Percentiles rank a stretch among this genome's conserved stretches.
Evolutionary conservation across 2,329 filamentous ascomycete species (phyloP).

Genomic region (Colletotrichum orbiculare): DNA sequence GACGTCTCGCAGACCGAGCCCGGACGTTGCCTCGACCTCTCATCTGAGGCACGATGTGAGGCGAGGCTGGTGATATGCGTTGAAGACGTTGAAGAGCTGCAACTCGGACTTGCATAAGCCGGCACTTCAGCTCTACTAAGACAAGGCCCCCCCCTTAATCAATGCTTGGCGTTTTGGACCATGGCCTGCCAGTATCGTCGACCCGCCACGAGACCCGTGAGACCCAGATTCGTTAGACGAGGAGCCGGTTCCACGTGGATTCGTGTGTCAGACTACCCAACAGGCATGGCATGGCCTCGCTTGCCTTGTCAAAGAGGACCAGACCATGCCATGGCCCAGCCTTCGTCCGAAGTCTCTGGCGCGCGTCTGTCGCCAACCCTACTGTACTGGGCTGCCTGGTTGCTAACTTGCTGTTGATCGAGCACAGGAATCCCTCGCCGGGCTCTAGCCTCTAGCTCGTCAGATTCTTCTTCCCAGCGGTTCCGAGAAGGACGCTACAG

Average conservation of each 20-base stretch:
- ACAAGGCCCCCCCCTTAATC: conserved; percentile 30
- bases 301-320: too few relatives aligned
- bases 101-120: conserved; percentile 11
- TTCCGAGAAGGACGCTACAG: too few relatives aligned
- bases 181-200: background rate
- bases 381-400: conserved; percentile 6
- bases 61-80: conserved; percentile 20
- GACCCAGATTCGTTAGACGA: conserved; percentile 6
- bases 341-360: conserved; percentile 19
- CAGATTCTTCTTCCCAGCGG: too few relatives aligned
- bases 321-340: background rate
- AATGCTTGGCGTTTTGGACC: conserved; percentile 32
- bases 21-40: background rate
- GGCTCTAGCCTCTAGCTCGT: too few relatives aligned
- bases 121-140: conserved; percentile 3
- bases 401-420: background rate
- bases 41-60: conserved; percentile 1
- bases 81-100: conserved; percentile 8
- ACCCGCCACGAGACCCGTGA: conserved; percentile 19
- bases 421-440: conserved; percentile 7
- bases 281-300: too few relatives aligned
- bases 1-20: too few relatives aligned
- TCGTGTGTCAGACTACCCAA: conserved; percentile 21
- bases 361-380: conserved; percentile 33
- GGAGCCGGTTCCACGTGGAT: conserved; percentile 29